These are phyloP conservation scores for Agastache rugosa DNA, from an alignment of 257 asterid species.

Conservation along the genomic window DNA sequence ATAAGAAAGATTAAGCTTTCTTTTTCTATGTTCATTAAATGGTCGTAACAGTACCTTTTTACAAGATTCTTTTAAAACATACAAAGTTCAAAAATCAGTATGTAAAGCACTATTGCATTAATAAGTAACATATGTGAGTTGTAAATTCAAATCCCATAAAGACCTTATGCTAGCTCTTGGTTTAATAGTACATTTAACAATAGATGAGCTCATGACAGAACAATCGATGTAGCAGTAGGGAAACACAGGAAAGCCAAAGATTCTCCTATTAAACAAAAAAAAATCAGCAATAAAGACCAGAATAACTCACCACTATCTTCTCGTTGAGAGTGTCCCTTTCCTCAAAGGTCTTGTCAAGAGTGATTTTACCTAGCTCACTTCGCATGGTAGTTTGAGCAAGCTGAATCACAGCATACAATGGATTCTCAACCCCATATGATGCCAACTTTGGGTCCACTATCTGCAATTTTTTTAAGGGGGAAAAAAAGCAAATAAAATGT, in stretches of 20 bases:
- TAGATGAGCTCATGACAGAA: neutral
- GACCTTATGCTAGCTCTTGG: conserved; percentile 4
- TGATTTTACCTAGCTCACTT: conserved; percentile 97
- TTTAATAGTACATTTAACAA: conserved; percentile 2
- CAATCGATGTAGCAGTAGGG: neutral
- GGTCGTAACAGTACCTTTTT: neutral
- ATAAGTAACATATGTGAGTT: neutral
- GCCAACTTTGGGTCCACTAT: conserved; percentile 92
- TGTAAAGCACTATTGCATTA: neutral
- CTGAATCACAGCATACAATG: conserved; percentile 80
- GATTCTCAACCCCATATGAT: conserved; percentile 93
- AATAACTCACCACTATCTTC: conserved; percentile 81
- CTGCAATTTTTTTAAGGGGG: conserved; percentile 38
- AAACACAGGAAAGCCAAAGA: neutral
- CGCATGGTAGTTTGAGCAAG: conserved; percentile 98
- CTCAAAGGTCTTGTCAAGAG: conserved; percentile 95
- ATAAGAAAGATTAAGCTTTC: neutral
- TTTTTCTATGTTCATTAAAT: neutral
- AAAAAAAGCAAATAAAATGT: neutral
- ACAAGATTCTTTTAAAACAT: neutral
- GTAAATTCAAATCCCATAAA: neutral
- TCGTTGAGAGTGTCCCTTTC: conserved; percentile 88
- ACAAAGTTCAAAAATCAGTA: neutral
- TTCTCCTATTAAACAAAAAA: conserved; percentile 1
- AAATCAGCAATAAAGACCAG: neutral